Evolutionary conservation across 176 grass and related monocot genomes (phyloP), one percentile per base, ranked within the genome.

Genomic region (Triticum urartu): DNA sequence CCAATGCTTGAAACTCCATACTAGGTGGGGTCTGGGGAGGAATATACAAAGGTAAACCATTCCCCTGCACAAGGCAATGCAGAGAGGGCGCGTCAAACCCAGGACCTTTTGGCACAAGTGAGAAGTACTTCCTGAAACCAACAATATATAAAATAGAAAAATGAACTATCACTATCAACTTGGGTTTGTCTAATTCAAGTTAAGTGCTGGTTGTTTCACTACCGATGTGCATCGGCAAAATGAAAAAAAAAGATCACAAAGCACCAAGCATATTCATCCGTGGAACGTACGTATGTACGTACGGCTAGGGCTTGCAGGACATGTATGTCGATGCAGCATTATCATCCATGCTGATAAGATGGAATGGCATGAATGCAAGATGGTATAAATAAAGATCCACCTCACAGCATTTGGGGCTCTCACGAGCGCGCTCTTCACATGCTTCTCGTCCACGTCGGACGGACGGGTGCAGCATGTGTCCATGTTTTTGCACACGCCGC

Each of bases 331-430:
- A 77, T 36, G 11, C 62, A 67, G 62, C 72, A n/a, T 74, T 32
- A 39, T 83, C 21, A 77, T 73, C 80, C 80, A 70, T 33, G 59
- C 75, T 81, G 78, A 42, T 81, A 68, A 72, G 78, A 43, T 36
- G 26, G 50, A 11, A 69, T 77, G 45, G 88, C 3, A 59, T 59
- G 80, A 92, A 83, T 84, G 85, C 70, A 43, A 48, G 60, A 64
- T 2, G 50, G 50, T 54, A 54, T 54, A 17, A 73, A 86, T 94
- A 88, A 90, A 88, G 83, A 85, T 82, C 86, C 93, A 92, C 93
- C 90, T 95, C 93, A 70, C 90, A 89, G 86, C 90, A 95, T 95
- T 95, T 77, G 90, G 90, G 64, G 71, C 64, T 82, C 80, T 95
- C 93, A 95, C 93, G 92, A 86, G 93, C 64, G 83, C 64, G 20